Percentiles rank a stretch among this genome's conserved stretches.
Evolutionary conservation across 352 stramenopile species (phyloP).

Genomic region (Globisporangium cederbergense): DNA sequence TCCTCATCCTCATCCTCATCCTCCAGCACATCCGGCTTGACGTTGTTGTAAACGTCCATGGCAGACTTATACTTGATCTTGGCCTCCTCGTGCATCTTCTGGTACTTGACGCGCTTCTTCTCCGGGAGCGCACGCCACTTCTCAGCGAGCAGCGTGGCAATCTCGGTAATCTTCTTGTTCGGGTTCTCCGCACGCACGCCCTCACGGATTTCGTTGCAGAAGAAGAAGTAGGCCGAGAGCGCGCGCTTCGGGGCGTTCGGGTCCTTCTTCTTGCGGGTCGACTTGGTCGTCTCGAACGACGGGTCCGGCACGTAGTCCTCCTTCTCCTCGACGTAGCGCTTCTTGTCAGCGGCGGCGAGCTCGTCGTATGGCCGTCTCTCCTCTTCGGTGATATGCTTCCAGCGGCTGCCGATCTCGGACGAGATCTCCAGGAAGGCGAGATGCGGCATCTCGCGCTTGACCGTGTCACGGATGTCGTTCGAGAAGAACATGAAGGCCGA

Average conservation of each 20-base stretch:
- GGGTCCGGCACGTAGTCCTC: constrained; percentile 87
- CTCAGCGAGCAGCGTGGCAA: constrained; percentile 78
- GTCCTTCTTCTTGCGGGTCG: constrained; percentile 89
- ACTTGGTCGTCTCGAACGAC: constrained; percentile 64
- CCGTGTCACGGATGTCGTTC: constrained; percentile 86
- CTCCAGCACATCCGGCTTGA: constrained; percentile 33
- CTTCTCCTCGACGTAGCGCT: constrained; percentile 86
- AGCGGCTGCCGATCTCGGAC: constrained; percentile 82
- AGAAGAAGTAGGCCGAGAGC: constrained; percentile 94
- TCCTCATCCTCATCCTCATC: constrained; percentile 56
- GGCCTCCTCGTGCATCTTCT: constrained; percentile 84
- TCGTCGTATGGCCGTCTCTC: constrained; percentile 80
- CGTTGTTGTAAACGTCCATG: constrained; percentile 89
- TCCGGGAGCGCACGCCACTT: constrained; percentile 88
- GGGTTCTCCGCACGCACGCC: constrained; percentile 91
- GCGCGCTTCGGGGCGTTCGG: constrained; percentile 92
- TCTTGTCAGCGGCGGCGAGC: constrained; percentile 81
- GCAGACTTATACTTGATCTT: constrained; percentile 87
- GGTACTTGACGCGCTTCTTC: constrained; percentile 90
- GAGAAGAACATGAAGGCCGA: constrained; percentile 92
- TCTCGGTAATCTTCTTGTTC: constrained; percentile 93
- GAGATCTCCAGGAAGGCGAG: constrained; percentile 84
- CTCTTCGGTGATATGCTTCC: constrained; percentile 69
- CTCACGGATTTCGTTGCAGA: constrained; percentile 92
- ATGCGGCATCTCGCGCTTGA: constrained; percentile 87